Base-by-base conservation (phyloP, 2,329 filamentous ascomycete genomes). In the Apiospora arundinis region DNA sequence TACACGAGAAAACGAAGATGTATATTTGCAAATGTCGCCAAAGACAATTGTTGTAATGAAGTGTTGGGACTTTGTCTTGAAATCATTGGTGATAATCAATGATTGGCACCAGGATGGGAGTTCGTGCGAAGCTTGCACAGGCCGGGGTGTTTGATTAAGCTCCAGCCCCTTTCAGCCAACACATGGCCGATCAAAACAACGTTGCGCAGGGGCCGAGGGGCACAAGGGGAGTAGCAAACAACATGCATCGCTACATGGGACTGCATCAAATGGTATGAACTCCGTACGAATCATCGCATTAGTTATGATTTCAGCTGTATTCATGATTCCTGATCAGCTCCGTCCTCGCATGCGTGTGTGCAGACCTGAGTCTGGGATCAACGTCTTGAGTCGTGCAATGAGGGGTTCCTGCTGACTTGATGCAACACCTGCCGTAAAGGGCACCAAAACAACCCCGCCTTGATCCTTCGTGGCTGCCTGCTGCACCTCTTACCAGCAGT, bases 401-500 rank as follows among this genome's bases (percentile, higher is more conserved):
- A 63, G 56, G 56, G 56, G 32, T 63, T 32, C 8, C n/a, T 21
- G 56, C 12, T 23, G 56, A 4, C 21, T 40, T 63, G 7, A 37
- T 63, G 56, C 56, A 21, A 37, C 32, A 12, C 28, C 18, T 18
- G 32, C 9, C 3, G 7, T n/a, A 63, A 14, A 5, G 32, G 12
- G 42, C 42, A 40, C 32, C 21, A n/a, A 40, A 40, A 40, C 32
- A 63, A 63, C 32, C 56, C 56, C 56, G 32, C 56, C 56, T 63
- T 40, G 32, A 63, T 63, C 56, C 56, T 37, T n/a, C 18, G 32
- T 40, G 56, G 56, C 56, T 63, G 56, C 56, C 16, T 18, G n/a
- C 32, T 63, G n/a, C n/a, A n/a, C n/a, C n/a, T n/a, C n/a, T n/a
- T n/a, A n/a, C n/a, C n/a, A n/a, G n/a, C n/a, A n/a, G n/a, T 40